phyloP scores from a whole-genome alignment of 1,284 basidiomycete genomes.

The Schizopora paradoxa region DNA sequence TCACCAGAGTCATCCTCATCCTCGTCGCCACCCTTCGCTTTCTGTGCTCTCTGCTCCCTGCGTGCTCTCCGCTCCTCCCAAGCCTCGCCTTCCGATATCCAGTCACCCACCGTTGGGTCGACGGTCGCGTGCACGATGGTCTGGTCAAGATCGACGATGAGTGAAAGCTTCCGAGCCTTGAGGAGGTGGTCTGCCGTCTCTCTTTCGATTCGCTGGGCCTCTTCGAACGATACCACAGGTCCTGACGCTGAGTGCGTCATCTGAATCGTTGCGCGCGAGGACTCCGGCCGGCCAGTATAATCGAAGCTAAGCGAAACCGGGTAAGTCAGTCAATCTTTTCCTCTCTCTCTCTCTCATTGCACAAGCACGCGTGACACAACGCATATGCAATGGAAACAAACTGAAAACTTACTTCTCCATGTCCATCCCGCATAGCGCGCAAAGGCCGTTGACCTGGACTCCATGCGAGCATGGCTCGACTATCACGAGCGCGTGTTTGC shows the following conservation, averaged over 20 bases:
- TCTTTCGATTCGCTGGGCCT: conserved; percentile 84
- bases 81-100: conserved; percentile 81
- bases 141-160: conserved; percentile 98
- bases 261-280: conserved; percentile 74
- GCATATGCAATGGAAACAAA: conserved; percentile 12
- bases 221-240: conserved; percentile 75
- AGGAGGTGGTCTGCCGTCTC: conserved; percentile 78
- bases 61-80: conserved; percentile 54
- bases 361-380: conserved; percentile 13
- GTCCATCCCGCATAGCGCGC: conserved; percentile 90
- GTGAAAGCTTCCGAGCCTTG: conserved; percentile 73
- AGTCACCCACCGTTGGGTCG: conserved; percentile 96
- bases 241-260: conserved; percentile 82
- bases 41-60: conserved; percentile 32
- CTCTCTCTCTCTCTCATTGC: too few species aligned
- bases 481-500: conserved; percentile 57
- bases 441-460: conserved; percentile 88
- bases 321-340: too few species aligned
- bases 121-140: conserved; percentile 99
- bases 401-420: conserved; percentile 72
- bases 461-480: conserved; percentile 90
- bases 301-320: conserved; percentile 52
- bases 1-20: conserved; percentile 31
- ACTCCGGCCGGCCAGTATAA: conserved; percentile 80
- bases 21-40: conserved; percentile 21